Percentiles rank a stretch among this genome's conserved stretches.
Conservation (phyloP, 306 rosid species). For the Mimosa bimucronata region DNA sequence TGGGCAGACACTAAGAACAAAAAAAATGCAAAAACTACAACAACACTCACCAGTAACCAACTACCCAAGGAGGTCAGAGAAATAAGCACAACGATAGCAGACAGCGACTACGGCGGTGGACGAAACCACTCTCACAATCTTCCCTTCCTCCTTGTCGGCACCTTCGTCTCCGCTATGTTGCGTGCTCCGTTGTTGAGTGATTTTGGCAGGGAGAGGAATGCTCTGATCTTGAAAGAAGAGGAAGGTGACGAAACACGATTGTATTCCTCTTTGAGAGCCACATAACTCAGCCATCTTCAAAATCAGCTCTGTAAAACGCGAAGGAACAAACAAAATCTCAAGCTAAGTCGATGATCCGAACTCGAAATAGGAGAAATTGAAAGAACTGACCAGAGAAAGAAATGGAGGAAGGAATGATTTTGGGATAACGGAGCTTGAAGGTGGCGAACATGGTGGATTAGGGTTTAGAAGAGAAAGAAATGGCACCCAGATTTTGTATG, state of each 20-base stretch:
- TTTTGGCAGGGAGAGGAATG: conserved; percentile 59
- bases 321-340: conserved; percentile 19
- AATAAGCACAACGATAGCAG: no score
- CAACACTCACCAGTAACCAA: no score
- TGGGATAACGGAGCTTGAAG: conserved; percentile 63
- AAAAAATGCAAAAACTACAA: no score
- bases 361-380: not conserved
- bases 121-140: no score
- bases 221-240: conserved; percentile 70
- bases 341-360: not conserved
- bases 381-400: conserved; percentile 61
- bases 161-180: no score
- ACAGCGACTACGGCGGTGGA: no score
- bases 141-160: no score
- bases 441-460: conserved; percentile 4
- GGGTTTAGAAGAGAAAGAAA: no score
- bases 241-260: conserved; percentile 51
- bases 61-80: no score
- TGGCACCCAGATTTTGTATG: no score
- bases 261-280: conserved; percentile 64
- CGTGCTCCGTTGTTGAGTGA: conserved; percentile 44
- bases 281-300: conserved; percentile 60
- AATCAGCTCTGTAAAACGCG: conserved; percentile 53
- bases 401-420: conserved; percentile 53
- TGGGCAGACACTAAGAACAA: no score